phyloP scores from a whole-genome alignment of 2,329 filamentous ascomycete genomes.

The Lachnellula occidentalis region DNA sequence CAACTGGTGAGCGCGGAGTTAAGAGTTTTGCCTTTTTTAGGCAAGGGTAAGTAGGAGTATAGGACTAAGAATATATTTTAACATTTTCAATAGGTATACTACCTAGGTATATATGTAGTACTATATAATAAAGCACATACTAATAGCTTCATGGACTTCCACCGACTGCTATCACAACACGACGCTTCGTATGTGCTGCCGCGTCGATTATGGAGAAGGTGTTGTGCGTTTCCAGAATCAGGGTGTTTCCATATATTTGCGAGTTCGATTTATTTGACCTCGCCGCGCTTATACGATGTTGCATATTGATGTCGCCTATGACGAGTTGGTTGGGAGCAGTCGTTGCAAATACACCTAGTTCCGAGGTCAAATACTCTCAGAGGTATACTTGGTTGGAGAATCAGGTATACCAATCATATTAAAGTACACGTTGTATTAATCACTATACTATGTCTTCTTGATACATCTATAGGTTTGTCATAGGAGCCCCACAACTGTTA shows the following conservation, averaged over 20 bases:
- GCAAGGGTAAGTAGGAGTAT: too few species aligned
- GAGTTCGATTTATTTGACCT: slow-evolving; percentile 21
- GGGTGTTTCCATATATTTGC: slow-evolving; percentile 37
- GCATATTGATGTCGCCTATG: slow-evolving; percentile 18
- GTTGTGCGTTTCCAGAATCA: slow-evolving; percentile 50
- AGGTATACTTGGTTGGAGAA: not conserved
- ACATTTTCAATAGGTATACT: too few species aligned
- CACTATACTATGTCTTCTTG: slow-evolving; percentile 12
- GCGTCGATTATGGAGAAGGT: slow-evolving; percentile 47
- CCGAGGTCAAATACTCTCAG: not conserved
- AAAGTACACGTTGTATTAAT: slow-evolving; percentile 11
- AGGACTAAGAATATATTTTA: too few species aligned
- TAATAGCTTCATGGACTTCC: slow-evolving; percentile 28
- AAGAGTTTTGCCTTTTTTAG: too few species aligned
- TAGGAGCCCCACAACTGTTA: slow-evolving; percentile 12
- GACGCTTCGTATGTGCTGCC: slow-evolving; percentile 36
- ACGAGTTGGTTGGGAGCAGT: slow-evolving; percentile 26
- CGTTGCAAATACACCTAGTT: slow-evolving; percentile 12
- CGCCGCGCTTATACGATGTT: slow-evolving; percentile 18
- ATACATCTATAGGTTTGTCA: slow-evolving; percentile 19
- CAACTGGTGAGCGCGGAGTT: too few species aligned
- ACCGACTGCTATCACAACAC: slow-evolving; percentile 47
- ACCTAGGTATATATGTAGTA: too few species aligned
- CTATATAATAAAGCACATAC: not conserved
- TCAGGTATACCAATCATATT: slow-evolving; percentile 14